Percentiles rank a stretch among this genome's conserved stretches.
These are phyloP conservation scores for Hypocrella siamensis DNA, from an alignment of 2,329 filamentous ascomycete species.

Conservation along the genomic window DNA sequence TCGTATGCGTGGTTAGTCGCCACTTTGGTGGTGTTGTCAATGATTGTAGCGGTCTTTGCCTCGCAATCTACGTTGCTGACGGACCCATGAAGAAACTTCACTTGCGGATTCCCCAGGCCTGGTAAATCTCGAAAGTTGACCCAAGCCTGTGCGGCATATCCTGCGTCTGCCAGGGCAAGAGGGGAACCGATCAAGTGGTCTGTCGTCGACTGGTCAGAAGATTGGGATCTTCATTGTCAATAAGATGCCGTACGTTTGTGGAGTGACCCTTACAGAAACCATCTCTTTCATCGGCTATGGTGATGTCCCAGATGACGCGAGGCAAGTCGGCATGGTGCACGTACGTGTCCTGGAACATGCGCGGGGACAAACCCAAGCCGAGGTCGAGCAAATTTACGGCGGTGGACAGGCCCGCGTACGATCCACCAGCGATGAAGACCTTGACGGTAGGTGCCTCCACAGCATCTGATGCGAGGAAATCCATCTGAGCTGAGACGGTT, in stretches of 20 bases:
- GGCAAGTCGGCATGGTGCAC: conserved; percentile 23
- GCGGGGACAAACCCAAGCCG: conserved; percentile 37
- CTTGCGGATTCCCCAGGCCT: conserved; percentile 43
- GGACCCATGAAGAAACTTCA: conserved; percentile 51
- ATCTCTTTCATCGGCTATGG: conserved; percentile 64
- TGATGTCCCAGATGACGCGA: conserved; percentile 48
- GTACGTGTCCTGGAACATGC: conserved; percentile 22
- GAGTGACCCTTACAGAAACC: conserved; percentile 50
- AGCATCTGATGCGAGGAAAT: conserved; percentile 11
- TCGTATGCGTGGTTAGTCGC: conserved; percentile 43
- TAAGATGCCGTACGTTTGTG: neutral
- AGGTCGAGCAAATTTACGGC: conserved; percentile 54
- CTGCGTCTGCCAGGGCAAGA: conserved; percentile 47
- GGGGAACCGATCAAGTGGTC: conserved; percentile 66
- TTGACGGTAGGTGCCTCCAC: conserved; percentile 22
- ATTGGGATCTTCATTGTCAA: neutral
- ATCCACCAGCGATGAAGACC: conserved; percentile 54
- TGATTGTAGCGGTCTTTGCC: conserved; percentile 41
- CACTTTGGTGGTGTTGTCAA: conserved; percentile 28
- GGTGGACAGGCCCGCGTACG: conserved; percentile 54
- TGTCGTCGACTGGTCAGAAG: conserved; percentile 15
- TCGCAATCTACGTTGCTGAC: conserved; percentile 43
- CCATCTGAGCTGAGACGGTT: conserved; percentile 9
- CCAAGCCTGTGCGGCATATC: conserved; percentile 55
- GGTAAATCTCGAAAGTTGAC: conserved; percentile 51